Evolutionary conservation across 2,329 filamentous ascomycete species (phyloP).

Genomic region (Gremmenia infestans): DNA sequence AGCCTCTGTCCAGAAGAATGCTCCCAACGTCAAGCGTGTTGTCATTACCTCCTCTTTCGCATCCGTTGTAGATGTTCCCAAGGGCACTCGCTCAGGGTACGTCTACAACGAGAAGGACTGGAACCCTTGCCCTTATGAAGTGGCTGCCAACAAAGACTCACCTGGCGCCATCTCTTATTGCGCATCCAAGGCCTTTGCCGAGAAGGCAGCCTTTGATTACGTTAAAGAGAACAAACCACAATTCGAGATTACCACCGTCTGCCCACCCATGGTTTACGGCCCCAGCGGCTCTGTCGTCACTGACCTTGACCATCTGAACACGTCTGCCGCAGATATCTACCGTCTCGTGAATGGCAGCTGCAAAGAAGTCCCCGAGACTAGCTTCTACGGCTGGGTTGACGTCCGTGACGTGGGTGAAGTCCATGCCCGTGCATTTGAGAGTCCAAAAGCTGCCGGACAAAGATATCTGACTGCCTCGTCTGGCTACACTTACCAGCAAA

Average conservation of each 20-base stretch:
- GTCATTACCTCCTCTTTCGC: slow-evolving; percentile 62
- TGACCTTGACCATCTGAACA: slow-evolving; percentile 59
- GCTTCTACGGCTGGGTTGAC: slow-evolving; percentile 46
- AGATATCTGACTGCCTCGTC: slow-evolving; percentile 57
- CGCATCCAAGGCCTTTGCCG: slow-evolving; percentile 56
- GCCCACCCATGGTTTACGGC: slow-evolving; percentile 57
- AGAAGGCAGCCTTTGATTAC: slow-evolving; percentile 60
- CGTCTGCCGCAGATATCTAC: slow-evolving; percentile 64
- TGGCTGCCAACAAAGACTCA: slow-evolving; percentile 30
- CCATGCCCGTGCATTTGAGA: slow-evolving; percentile 52
- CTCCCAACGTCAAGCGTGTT: slow-evolving; percentile 31
- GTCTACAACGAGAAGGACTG: slow-evolving; percentile 48
- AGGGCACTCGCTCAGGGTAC: slow-evolving; percentile 44
- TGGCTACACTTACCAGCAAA: slow-evolving; percentile 54
- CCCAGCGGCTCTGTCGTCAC: slow-evolving; percentile 57
- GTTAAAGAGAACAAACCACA: slow-evolving; percentile 45
- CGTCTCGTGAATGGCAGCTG: slow-evolving; percentile 56
- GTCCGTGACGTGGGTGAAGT: slow-evolving; percentile 56
- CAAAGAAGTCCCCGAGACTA: slow-evolving; percentile 50
- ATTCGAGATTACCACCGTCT: slow-evolving; percentile 56
- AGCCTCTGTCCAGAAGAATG: slow-evolving; percentile 38
- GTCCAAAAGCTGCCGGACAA: slow-evolving; percentile 51
- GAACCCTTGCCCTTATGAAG: slow-evolving; percentile 45
- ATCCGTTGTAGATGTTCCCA: slow-evolving; percentile 48
- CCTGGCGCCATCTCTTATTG: slow-evolving; percentile 22